These are phyloP conservation scores for Salvia miltiorrhiza DNA, from an alignment of 257 asterid species.

Conservation along the genomic window DNA sequence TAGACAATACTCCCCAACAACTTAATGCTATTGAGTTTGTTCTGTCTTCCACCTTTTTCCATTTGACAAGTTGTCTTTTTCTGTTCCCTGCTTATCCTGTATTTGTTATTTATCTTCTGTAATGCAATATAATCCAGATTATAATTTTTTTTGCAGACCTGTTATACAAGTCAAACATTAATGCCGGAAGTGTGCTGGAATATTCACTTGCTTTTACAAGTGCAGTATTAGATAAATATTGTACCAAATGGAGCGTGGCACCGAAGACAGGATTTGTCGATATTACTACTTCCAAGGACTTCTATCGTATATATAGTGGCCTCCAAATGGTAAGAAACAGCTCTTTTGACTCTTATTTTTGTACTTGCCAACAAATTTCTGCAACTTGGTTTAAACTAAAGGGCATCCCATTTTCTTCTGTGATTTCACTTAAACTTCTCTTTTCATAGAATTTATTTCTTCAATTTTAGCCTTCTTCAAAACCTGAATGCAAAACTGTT, in stretches of 20 bases:
- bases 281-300: conserved; percentile 94
- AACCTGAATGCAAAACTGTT: too few relatives aligned
- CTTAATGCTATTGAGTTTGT: background rate
- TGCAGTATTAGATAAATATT: conserved; percentile 93
- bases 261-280: conserved; percentile 95
- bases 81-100: background rate
- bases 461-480: background rate
- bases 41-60: background rate
- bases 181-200: conserved; percentile 96
- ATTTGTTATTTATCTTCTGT: background rate
- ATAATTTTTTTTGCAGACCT: conserved; percentile 54
- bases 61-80: background rate
- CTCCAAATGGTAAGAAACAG: conserved; percentile 70
- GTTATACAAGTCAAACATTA: conserved; percentile 81
- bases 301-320: conserved; percentile 89
- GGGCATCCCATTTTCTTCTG: background rate
- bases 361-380: background rate
- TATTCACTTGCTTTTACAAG: conserved; percentile 96
- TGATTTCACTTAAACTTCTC: background rate
- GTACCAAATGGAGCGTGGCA: conserved; percentile 87
- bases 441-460: background rate
- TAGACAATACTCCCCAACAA: background rate
- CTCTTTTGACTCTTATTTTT: background rate
- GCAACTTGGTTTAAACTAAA: background rate
- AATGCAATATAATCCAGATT: background rate